Conservation (phyloP, 495 filamentous ascomycete genomes). For the Filosporella fistucella region DNA sequence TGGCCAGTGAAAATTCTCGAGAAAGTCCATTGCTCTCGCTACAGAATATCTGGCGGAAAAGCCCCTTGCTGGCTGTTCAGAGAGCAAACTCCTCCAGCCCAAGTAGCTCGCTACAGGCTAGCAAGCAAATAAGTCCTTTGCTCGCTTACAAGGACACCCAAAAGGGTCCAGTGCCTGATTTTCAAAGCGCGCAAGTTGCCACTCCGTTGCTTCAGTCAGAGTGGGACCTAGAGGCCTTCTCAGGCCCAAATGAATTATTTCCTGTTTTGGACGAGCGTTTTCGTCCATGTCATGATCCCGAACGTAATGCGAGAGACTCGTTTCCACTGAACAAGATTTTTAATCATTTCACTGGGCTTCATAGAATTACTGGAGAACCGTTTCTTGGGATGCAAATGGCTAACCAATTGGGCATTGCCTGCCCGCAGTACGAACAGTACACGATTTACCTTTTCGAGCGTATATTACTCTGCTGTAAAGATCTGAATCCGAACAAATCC, state of each 20-base stretch:
- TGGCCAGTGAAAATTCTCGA: no score
- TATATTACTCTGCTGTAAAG: conserved; percentile 97
- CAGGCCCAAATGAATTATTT: no score
- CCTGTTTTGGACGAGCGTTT: no score
- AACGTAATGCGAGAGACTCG: not conserved
- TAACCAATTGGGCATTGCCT: conserved; percentile 20
- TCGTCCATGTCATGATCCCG: not conserved
- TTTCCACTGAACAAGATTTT: conserved; percentile 19
- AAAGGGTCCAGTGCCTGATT: no score
- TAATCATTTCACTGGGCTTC: not conserved
- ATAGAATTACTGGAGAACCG: conserved; percentile 5
- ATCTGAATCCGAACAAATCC: conserved; percentile 83
- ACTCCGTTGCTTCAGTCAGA: no score
- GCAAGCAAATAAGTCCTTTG: no score
- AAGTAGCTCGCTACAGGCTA: no score
- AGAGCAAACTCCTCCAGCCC: no score
- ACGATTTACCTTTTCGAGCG: conserved; percentile 96
- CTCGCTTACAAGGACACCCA: no score
- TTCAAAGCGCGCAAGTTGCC: no score
- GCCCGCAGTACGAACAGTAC: conserved; percentile 54
- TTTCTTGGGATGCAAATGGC: conserved; percentile 10
- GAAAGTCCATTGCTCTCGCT: no score
- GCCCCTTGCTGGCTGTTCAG: not conserved
- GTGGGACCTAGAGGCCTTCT: no score
- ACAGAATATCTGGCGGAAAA: not conserved